Conservation (phyloP, 1,139 yeast genomes). For the Geotrichum candidum region DNA sequence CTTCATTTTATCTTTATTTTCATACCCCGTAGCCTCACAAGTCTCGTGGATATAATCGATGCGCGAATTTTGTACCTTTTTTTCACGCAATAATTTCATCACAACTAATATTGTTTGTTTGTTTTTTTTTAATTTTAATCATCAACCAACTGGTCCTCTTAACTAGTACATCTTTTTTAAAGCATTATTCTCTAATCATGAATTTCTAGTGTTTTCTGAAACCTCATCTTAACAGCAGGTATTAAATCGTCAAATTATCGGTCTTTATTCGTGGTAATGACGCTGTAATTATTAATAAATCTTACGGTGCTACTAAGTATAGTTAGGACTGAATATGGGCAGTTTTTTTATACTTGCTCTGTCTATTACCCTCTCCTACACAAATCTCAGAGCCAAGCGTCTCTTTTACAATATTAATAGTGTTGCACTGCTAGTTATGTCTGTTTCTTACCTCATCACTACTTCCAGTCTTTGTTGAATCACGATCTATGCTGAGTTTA, state of each 20-base stretch:
- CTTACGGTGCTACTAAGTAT: constrained; percentile 41
- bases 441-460: constrained; percentile 53
- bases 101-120: neutral
- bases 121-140: neutral
- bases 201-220: neutral
- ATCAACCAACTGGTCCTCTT: neutral
- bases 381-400: constrained; percentile 39
- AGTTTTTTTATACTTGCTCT: constrained; percentile 47
- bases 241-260: neutral
- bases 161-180: neutral
- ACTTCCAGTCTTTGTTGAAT: constrained; percentile 68
- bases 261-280: constrained; percentile 36
- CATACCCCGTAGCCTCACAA: too few species aligned
- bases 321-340: constrained; percentile 75
- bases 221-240: neutral
- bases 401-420: constrained; percentile 45
- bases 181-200: neutral
- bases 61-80: too few species aligned
- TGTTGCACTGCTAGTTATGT: constrained; percentile 42
- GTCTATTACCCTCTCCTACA: constrained; percentile 39
- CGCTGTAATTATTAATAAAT: constrained; percentile 47
- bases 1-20: too few species aligned
- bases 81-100: too few species aligned
- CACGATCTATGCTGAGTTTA: constrained; percentile 48
- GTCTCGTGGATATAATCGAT: too few species aligned